Base-by-base conservation (phyloP, 805 yeast species). In the Isabelozyma pseudorhagii region DNA sequence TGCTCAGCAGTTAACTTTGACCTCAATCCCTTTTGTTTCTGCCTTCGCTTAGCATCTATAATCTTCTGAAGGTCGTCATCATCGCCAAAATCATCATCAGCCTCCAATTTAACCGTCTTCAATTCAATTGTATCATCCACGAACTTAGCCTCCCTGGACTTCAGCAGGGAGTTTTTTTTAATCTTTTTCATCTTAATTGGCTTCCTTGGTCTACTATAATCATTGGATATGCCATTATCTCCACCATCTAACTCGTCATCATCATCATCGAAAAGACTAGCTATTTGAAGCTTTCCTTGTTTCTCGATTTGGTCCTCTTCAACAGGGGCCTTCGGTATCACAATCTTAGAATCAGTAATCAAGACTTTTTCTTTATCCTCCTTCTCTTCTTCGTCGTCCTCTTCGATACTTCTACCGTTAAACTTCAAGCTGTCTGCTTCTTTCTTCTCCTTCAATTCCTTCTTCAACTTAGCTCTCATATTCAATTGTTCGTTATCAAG, bases 401-500 rank as follows among this genome's bases (percentile, higher is more conserved):
- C 57, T 21, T 36, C 17, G 44, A 50, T 54, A 15, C 49, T 51
- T 21, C 66, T 44, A 7, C 68, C 68, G 38, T 56, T 57, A 42
- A 58, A 54, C 47, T 64, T 63, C 14, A 62, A 53, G 38, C 48
- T 47, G 5, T 64, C 67, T 3, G 54, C 61, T 43, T 58, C 60
- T n/a, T 51, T 53, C 42, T 56, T 48, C 48, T 70, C 69, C 42
- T 61, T 56, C 8, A 69, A 46, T 21, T 65, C 63, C 25, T 65
- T 55, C 47, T 66, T 57, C n/a, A 68, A 62, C 50, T 65, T 69
- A 3, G 61, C 56, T 14, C 58, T 49, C 52, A 50, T 34, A 13
- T 50, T 27, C 52, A 64, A 60, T 51, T 56, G 63, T n/a, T 73
- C 78, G 46, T 81, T 73, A 28, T 62, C 71, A 29, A 84, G 59